Evolutionary conservation across 208 protist genomes (phyloP), one percentile per base, ranked within the genome.

Genomic region (Angomonas deanei): DNA sequence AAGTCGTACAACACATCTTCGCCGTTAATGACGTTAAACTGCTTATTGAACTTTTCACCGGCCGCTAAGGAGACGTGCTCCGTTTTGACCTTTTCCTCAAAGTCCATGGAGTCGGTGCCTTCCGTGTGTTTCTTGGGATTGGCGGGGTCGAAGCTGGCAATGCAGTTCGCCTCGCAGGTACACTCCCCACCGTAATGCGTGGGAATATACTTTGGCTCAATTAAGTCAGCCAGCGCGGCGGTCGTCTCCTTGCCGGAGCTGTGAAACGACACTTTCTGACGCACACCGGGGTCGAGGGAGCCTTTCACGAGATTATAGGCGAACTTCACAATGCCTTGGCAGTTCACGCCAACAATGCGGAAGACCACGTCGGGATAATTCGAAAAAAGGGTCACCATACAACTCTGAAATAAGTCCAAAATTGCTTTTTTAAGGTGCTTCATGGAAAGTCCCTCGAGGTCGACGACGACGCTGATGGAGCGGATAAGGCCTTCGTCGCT

Each of bases 361-460:
- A 84, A 71, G 1, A 85, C 64, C 21, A 60, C 61, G 39, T 90
- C 78, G 17, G 83, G 76, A 67, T 84, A 86, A 64, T 84, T 74
- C 17, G 61, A 36, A 27, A 82, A 78, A 24, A 82, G 54, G 3
- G 13, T 63, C 27, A 58, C 57, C 39, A 88, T 48, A 2, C 26
- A 32, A 1, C 48, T 52, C 50, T 61, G 59, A 24, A 82, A 67
- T 24, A 78, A 38, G 42, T 76, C 62, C 13, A 82, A n/a, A 2
- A 66, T 64, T 27, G 76, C 72, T 49, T 66, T 74, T 68, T 68
- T 76, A 26, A 82, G 47, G 42, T 64, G 58, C 33, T 66, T 70
- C 64, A 76, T 82, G 61, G 46, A 64, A 38, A 86, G 55, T 32
- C 70, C 76, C 6, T 38, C 63, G 15, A 34, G 19, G 52, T 82